These are phyloP conservation scores for Debaryomyces subglobosus DNA, from an alignment of 1,139 yeast genomes.

Conservation along the genomic window DNA sequence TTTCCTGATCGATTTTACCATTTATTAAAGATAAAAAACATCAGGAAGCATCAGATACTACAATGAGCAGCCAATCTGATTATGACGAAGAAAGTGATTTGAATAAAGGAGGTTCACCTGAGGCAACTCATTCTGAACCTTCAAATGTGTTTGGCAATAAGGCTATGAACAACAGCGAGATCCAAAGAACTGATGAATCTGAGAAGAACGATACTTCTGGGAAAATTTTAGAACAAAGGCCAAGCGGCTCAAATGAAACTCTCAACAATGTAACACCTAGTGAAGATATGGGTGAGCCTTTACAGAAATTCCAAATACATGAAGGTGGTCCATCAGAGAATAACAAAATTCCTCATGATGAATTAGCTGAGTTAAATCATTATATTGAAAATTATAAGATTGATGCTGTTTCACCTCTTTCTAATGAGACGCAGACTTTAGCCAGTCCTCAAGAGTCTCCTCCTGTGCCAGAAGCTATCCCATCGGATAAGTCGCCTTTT, in stretches of 20 bases:
- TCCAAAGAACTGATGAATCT: neutral
- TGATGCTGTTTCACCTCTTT: slow-evolving; percentile 20
- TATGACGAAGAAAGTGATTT: neutral
- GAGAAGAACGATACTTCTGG: neutral
- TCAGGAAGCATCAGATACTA: neutral
- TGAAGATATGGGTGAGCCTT: neutral
- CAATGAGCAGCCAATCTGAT: neutral
- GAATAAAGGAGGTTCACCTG: neutral
- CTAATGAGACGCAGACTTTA: slow-evolving; percentile 11
- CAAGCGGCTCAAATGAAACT: neutral
- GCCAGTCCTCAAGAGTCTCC: neutral
- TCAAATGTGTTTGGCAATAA: neutral
- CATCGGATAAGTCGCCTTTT: neutral
- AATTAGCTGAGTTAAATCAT: slow-evolving; percentile 5
- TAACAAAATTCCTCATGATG: slow-evolving; percentile 7
- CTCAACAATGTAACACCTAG: neutral
- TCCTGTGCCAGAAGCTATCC: neutral
- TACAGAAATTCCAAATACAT: neutral
- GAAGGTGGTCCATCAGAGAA: neutral
- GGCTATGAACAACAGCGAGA: neutral
- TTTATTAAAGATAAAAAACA: no score
- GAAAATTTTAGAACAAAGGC: neutral
- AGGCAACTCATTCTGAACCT: neutral
- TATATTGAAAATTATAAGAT: slow-evolving; percentile 11
- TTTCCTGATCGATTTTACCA: no score